Evolutionary conservation across 2,329 filamentous ascomycete genomes (phyloP).

Genomic region (Waltergamsia citrina): DNA sequence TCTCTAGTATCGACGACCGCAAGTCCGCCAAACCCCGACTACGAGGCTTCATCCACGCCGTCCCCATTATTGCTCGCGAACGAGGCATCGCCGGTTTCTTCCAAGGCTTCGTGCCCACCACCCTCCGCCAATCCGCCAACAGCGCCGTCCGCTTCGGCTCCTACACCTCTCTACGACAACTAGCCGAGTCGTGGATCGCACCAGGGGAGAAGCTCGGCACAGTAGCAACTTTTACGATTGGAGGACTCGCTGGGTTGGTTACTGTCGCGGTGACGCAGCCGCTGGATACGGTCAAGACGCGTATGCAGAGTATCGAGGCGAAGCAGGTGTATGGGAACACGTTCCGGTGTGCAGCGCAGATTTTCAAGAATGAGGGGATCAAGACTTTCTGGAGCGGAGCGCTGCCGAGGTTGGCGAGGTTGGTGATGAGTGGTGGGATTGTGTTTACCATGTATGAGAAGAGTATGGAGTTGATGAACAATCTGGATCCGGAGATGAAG

Average conservation of each 20-base stretch:
- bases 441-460: slow-evolving; percentile 99
- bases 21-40: slow-evolving; percentile 80
- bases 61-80: slow-evolving; percentile 77
- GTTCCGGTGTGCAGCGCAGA: slow-evolving; percentile 69
- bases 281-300: slow-evolving; percentile 90
- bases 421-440: slow-evolving; percentile 90
- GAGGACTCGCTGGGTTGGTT: slow-evolving; percentile 78
- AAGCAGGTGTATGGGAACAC: slow-evolving; percentile 76
- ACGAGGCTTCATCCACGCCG: slow-evolving; percentile 85
- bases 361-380: slow-evolving; percentile 82
- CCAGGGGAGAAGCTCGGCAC: slow-evolving; percentile 92
- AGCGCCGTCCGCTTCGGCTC: slow-evolving; percentile 83
- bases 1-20: slow-evolving; percentile 78
- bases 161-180: slow-evolving; percentile 83
- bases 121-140: slow-evolving; percentile 89
- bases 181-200: slow-evolving; percentile 84
- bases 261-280: slow-evolving; percentile 73
- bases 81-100: slow-evolving; percentile 89
- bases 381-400: slow-evolving; percentile 93
- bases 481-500: slow-evolving; percentile 69
- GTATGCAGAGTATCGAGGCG: slow-evolving; percentile 95
- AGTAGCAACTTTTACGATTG: slow-evolving; percentile 81
- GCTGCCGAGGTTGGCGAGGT: slow-evolving; percentile 69
- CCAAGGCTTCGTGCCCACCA: slow-evolving; percentile 92
- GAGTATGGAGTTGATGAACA: slow-evolving; percentile 74